Evolutionary conservation across 2,329 filamentous ascomycete genomes (phyloP), one percentile per base, ranked within the genome.

Genomic region (Aureobasidium vineae): DNA sequence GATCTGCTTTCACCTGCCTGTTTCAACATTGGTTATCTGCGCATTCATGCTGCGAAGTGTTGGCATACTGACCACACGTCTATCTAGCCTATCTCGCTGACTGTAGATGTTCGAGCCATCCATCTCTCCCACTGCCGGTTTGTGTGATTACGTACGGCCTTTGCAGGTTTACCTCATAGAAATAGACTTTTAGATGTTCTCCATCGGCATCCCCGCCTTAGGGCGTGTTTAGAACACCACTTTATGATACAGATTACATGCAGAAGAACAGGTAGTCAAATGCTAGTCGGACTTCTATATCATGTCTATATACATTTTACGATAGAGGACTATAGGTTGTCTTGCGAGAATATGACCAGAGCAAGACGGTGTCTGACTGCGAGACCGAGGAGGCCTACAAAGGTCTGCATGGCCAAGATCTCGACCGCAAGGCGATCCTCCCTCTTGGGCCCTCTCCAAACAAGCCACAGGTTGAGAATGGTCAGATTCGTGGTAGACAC

Each of bases 391-490:
- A 96, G 76, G 8, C 95, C 95, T 69, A 90, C 85, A 5, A 83
- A 77, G 19, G 86, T 81, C 81, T 99, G 95, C 78, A 97, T 84
- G n/a, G 80, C 79, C 53, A 95, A 85, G 68, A 99, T 84, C 76
- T 95, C 91, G 74, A 87, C 81, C 31, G 92, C 91, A 64, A 99
- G 82, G 53, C 86, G 84, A 78, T 97, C 90, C 77, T 99, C 95
- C 69, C 90, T 86, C 83, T 96, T 85, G 2, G 95, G 93, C 0
- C 95, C 95, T 76, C 93, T 89, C 91, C 92, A 96, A 61, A 98
- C 91, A 69, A 99, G 82, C 94, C 94, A 99, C 66, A 99, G 84
- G 76, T 99, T 99, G 71, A 99, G 83, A 56, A 99, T 85, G 10
- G 95, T 99, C 69, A 99, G 84, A 77, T 99, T 99, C 70, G 87